A percentile compares a stretch with the other conserved stretches of the same genome.
These are phyloP conservation scores for Diaporthe citri DNA, from an alignment of 2,329 filamentous ascomycete species.

Conservation along the genomic window DNA sequence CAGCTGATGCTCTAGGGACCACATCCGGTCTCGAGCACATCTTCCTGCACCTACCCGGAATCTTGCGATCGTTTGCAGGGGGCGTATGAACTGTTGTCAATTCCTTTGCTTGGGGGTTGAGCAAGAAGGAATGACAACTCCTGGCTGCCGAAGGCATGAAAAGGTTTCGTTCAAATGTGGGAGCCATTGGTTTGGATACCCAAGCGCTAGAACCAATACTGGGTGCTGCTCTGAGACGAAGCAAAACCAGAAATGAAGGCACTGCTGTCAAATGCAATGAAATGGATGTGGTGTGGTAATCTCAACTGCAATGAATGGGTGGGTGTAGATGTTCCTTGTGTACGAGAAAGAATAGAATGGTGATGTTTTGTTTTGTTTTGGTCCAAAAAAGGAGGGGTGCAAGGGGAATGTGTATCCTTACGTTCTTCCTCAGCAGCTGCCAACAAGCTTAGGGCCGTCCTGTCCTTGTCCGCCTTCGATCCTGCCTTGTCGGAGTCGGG, in stretches of 20 bases:
- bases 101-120: background rate
- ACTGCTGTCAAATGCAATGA: background rate
- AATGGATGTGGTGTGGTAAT: background rate
- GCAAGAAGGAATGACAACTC: background rate
- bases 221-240: background rate
- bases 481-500: constrained; percentile 50
- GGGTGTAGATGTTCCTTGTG: background rate
- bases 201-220: background rate
- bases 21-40: background rate
- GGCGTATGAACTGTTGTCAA: background rate
- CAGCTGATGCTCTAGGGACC: background rate
- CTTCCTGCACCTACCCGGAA: background rate
- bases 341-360: background rate
- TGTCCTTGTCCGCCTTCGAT: constrained; percentile 43
- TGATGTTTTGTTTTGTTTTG: background rate
- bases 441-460: constrained; percentile 71
- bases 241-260: background rate
- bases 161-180: background rate
- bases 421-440: constrained; percentile 84
- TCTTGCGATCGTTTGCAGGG: background rate
- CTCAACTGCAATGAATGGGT: background rate
- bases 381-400: background rate
- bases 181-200: background rate
- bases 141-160: background rate
- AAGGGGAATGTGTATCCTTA: constrained; percentile 57